Evolutionary conservation across 768 basidiomycete species (phyloP), one percentile per base, ranked within the genome.

Genomic region (Boletus bicolor): DNA sequence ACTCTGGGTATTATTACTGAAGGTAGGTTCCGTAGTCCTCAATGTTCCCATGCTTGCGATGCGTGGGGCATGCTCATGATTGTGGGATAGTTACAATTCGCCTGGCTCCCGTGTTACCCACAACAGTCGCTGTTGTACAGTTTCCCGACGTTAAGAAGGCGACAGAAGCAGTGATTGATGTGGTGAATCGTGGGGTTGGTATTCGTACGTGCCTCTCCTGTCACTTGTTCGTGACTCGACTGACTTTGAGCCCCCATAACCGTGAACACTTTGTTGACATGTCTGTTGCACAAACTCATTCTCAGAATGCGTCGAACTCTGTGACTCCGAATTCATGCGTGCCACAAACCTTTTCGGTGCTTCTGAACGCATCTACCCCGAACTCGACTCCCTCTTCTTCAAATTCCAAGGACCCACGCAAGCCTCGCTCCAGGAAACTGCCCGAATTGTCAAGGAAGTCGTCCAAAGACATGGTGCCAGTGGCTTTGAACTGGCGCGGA

Each of bases 1-100:
- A 89, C 93, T 0, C 75, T 96, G 24, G 94, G 94, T 1, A 91
- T 97, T 49, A 80, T 97, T 17, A 94, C 92, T 0, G 93, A 97
- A 77, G 84, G 89, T 82, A 44, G 5, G 58, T 51, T 53, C 21
- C 14, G 46, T 43, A 10, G 37, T 32, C 35, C 19, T 2, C 39
- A 15, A 15, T 14, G 19, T 24, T 21, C 19, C 39, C 32, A 28
- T 38, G 6, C 8, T 14, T 37, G 26, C 37, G 11, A 24, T 28
- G 8, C 19, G 28, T n/a, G 15, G 5, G 53, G 28, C 19, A 44
- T 5, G 14, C 35, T 58, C 21, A 50, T 44, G 24, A 11, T 44
- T 45, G 15, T 41, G 50, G 28, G 10, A 36, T 35, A 89, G 89
- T 87, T 9, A 95, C 93, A 0, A 77, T 95, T 44, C 79, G 91